phyloP scores from a whole-genome alignment of 2,329 filamentous ascomycete genomes.

The Hypomyces rosellus region DNA sequence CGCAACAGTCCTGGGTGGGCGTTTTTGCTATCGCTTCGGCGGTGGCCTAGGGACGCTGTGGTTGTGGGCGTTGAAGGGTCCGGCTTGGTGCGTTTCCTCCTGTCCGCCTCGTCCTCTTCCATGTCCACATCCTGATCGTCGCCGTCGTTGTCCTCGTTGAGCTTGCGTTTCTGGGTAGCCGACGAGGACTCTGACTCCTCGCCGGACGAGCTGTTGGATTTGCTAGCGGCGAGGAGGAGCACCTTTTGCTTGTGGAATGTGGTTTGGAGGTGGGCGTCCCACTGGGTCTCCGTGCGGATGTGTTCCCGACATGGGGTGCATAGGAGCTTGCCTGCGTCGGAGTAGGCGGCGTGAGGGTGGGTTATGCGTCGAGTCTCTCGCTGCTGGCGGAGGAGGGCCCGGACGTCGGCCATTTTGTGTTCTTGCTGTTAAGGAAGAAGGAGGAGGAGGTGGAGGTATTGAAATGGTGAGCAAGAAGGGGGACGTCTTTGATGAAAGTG shows the following conservation, averaged over 20 bases:
- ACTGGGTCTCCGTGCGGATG: conserved; percentile 60
- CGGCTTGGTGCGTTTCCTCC: conserved; percentile 42
- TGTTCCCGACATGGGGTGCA: conserved; percentile 61
- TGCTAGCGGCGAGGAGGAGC: conserved; percentile 15
- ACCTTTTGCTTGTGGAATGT: conserved; percentile 32
- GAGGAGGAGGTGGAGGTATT: too few species aligned
- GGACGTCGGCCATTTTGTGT: conserved; percentile 65
- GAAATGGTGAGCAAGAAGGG: neutral
- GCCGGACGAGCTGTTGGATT: conserved; percentile 11
- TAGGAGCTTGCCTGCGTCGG: conserved; percentile 58
- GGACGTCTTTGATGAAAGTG: too few species aligned
- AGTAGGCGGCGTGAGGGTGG: conserved; percentile 63
- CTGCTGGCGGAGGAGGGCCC: conserved; percentile 72
- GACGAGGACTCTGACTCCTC: conserved; percentile 8
- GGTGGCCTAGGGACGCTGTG: conserved; percentile 18
- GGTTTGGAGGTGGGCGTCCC: conserved; percentile 56
- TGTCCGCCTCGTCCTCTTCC: conserved; percentile 28
- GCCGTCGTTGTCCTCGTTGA: conserved; percentile 23
- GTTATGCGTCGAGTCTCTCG: conserved; percentile 66
- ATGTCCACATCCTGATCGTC: conserved; percentile 30
- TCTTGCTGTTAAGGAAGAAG: too few species aligned
- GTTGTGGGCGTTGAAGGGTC: conserved; percentile 22
- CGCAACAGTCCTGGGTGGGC: conserved; percentile 37
- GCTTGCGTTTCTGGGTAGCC: conserved; percentile 28
- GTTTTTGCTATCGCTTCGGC: too few species aligned